Conservation (phyloP, 306 rosid genomes). For the Glycine soja region DNA sequence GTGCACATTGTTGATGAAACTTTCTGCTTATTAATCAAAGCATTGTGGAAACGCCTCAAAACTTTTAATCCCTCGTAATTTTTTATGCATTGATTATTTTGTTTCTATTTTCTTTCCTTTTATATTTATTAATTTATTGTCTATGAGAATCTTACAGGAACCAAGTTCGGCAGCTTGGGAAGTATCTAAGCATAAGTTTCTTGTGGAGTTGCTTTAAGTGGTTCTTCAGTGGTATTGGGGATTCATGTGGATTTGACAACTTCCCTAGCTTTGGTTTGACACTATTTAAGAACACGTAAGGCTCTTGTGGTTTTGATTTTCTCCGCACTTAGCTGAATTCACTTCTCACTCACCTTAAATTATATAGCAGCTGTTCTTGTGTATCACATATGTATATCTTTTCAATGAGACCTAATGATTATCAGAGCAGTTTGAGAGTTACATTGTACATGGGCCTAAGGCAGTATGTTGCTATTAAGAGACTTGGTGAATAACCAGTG, state of each 20-base stretch:
- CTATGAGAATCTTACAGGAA: conserved; percentile 60
- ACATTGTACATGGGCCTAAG: background rate
- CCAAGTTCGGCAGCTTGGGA: conserved; percentile 79
- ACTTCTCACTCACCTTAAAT: conserved; percentile 32
- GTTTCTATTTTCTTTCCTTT: conserved; percentile 26
- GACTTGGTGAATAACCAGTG: conserved; percentile 1
- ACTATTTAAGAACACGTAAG: conserved; percentile 84
- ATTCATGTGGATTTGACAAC: conserved; percentile 87
- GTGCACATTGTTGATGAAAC: conserved; percentile 28
- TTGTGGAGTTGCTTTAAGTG: conserved; percentile 88
- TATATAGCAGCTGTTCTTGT: conserved; percentile 9
- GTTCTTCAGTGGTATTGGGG: conserved; percentile 92
- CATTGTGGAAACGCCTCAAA: conserved; percentile 22
- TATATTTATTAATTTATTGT: conserved; percentile 24
- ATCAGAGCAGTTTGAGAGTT: conserved; percentile 1
- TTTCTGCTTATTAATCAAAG: conserved; percentile 36
- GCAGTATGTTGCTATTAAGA: conserved; percentile 17
- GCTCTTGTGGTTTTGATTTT: conserved; percentile 36
- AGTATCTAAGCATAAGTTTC: conserved; percentile 78
- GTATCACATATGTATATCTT: background rate
- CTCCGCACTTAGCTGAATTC: conserved; percentile 30
- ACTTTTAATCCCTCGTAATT: background rate
- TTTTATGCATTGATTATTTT: background rate
- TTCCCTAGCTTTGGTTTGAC: conserved; percentile 89
- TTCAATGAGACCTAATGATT: conserved; percentile 19